These are phyloP conservation scores for Fragaria ananassa DNA, from an alignment of 306 rosid genomes.

Conservation along the genomic window DNA sequence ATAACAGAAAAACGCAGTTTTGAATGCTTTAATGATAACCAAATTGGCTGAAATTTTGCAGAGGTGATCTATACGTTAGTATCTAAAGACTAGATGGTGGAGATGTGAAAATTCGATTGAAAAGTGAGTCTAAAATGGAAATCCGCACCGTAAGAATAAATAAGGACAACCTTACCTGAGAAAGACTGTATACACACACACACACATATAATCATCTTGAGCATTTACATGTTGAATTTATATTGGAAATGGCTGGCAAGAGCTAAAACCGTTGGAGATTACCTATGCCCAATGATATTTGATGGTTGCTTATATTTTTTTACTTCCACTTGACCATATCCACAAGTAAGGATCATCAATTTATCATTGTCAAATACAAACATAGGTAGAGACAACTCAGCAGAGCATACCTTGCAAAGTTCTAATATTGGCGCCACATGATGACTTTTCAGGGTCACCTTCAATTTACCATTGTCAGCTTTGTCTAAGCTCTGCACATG, in stretches of 20 bases:
- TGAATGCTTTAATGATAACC: too few relatives aligned
- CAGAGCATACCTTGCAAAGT: slow-evolving; percentile 73
- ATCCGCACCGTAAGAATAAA: too few relatives aligned
- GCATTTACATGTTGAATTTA: neutral
- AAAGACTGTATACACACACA: too few relatives aligned
- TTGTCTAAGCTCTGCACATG: slow-evolving; percentile 62
- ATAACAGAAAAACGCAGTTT: too few relatives aligned
- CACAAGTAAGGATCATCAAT: neutral
- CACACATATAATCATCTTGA: neutral
- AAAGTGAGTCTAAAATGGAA: too few relatives aligned
- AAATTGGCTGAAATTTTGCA: too few relatives aligned
- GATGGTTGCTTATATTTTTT: neutral
- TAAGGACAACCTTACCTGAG: too few relatives aligned
- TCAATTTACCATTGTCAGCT: slow-evolving; percentile 69
- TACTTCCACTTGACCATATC: neutral
- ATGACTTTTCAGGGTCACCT: slow-evolving; percentile 67
- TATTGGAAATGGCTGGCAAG: neutral
- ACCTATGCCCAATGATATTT: neutral
- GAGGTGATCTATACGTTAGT: too few relatives aligned
- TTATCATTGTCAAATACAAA: neutral
- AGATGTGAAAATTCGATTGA: too few relatives aligned
- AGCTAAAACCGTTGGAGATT: neutral
- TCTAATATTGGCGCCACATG: slow-evolving; percentile 73
- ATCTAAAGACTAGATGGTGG: too few relatives aligned
- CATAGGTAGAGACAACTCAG: neutral